Evolutionary conservation across 768 basidiomycete genomes (phyloP).

Genomic region (Kwoniella europaea): DNA sequence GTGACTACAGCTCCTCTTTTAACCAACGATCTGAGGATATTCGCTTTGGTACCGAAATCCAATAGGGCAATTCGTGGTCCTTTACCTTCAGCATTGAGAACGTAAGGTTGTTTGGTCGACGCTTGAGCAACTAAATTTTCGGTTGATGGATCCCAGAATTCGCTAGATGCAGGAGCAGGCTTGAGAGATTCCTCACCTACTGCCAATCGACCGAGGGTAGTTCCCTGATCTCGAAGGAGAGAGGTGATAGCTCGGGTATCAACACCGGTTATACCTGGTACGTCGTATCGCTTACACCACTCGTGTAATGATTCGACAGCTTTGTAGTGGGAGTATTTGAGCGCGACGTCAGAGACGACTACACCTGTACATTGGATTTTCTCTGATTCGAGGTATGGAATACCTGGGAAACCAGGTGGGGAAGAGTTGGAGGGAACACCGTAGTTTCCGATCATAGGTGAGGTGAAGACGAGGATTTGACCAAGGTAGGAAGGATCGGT

Average conservation of each 20-base stretch:
- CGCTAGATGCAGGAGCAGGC: conserved; percentile 67
- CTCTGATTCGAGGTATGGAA: conserved; percentile 80
- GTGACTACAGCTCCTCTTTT: conserved; percentile 90
- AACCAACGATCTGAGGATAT: conserved; percentile 90
- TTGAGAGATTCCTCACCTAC: conserved; percentile 72
- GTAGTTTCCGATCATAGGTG: conserved; percentile 98
- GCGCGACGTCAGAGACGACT: conserved; percentile 91
- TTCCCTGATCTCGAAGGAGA: conserved; percentile 93
- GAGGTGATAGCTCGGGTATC: conserved; percentile 96
- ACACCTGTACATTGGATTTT: conserved; percentile 89
- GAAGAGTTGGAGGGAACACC: conserved; percentile 80
- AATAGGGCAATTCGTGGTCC: conserved; percentile 92
- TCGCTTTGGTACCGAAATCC: conserved; percentile 97
- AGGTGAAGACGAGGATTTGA: conserved; percentile 97
- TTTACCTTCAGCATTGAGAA: conserved; percentile 76
- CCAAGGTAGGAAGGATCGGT: conserved; percentile 98
- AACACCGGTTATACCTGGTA: conserved; percentile 94
- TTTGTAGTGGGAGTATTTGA: conserved; percentile 90
- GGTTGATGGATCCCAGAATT: conserved; percentile 88
- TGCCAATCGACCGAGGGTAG: conserved; percentile 89
- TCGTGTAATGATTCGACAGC: conserved; percentile 90
- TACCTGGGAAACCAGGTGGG: conserved; percentile 65
- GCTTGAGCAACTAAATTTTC: conserved; percentile 95
- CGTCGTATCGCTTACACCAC: conserved; percentile 87
- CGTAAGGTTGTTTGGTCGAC: conserved; percentile 82